Evolutionary conservation across 2,329 filamentous ascomycete genomes (phyloP).

Genomic region (Fusarium nanum): DNA sequence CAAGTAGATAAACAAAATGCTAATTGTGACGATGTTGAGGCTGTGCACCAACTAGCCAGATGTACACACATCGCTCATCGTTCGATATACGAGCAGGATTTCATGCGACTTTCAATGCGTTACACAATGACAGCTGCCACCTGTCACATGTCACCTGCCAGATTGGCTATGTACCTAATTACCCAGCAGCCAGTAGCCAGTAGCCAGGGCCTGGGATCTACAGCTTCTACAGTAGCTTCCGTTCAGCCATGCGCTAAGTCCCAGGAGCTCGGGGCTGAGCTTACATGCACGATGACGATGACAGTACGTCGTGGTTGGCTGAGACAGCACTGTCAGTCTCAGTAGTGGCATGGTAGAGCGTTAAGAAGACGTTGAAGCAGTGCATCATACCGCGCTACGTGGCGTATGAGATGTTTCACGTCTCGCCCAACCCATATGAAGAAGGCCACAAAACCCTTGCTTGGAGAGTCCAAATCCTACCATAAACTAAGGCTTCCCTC

Average conservation of each 20-base stretch:
- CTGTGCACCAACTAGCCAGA: slow-evolving; percentile 2
- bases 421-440: slow-evolving; percentile 39
- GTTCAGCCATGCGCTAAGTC: slow-evolving; percentile 19
- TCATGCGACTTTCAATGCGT: slow-evolving; percentile 2
- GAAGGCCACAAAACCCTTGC: slow-evolving; percentile 34
- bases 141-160: slow-evolving; percentile 1
- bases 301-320: not conserved
- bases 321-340: slow-evolving; percentile 1
- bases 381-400: slow-evolving; percentile 34
- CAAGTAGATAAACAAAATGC: slow-evolving; percentile 1
- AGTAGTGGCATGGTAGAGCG: slow-evolving; percentile 2
- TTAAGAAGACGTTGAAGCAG: slow-evolving; percentile 20
- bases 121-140: slow-evolving; percentile 11
- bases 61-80: slow-evolving; percentile 4
- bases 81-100: slow-evolving; percentile 3
- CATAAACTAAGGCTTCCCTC: slow-evolving; percentile 16
- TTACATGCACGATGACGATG: slow-evolving; percentile 38
- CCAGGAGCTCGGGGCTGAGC: slow-evolving; percentile 26
- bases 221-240: slow-evolving; percentile 3
- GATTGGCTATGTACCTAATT: not conserved
- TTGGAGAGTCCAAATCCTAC: slow-evolving; percentile 22
- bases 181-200: not conserved
- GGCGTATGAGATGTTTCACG: slow-evolving; percentile 42
- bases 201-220: slow-evolving; percentile 8
- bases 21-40: slow-evolving; percentile 5